Base-by-base conservation (phyloP, 176 grass and related monocot genomes). In the Pontederia crassipes region DNA sequence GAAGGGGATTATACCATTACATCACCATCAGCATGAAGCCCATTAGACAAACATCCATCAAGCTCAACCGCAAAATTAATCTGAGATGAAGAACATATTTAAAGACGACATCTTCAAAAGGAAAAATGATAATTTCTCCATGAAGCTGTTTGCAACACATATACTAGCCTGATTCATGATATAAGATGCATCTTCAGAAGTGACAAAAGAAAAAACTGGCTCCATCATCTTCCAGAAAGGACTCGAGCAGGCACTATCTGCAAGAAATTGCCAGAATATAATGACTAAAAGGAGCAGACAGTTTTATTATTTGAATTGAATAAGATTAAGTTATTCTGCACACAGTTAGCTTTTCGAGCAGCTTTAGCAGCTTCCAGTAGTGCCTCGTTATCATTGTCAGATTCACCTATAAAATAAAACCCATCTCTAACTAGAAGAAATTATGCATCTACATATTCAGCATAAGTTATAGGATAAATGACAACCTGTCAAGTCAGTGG, bases 211-310 rank as follows among this genome's bases (percentile, higher is more conserved):
- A 67, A 91, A 78, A 64, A 83, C 73, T 28, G 79, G 79, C 72
- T 91, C 87, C 87, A 91, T 86, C 73, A 77, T 86, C 79, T 86
- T 86, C 87, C 87, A 91, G 69, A 91, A 91, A 65, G 79, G 58
- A 2, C 87, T 81, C 16, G 70, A 77, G 54, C 81, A 91, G 70
- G 87, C 87, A 78, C 56, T 53, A 80, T 66, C 87, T 91, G 72
- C 75, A 57, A 72, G 66, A 62, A 69, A 62, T 4, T 48, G 28
- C 18, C 28, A 48, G 8, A 53, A 54, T 75, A 52, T 62, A 70
- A 68, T 67, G 53, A 53, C 59, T 50, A 58, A 79, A 27, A 47
- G 20, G 20, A 24, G 20, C 20, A 24, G 20, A 24, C 20, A 24
- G 20, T 24, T 24, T 24, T 24, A 24, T 24, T 24, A 24, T 24